Percentiles rank a stretch among this genome's conserved stretches.
Conservation (phyloP, 768 basidiomycete species). For the Boletus tomentosulus region DNA sequence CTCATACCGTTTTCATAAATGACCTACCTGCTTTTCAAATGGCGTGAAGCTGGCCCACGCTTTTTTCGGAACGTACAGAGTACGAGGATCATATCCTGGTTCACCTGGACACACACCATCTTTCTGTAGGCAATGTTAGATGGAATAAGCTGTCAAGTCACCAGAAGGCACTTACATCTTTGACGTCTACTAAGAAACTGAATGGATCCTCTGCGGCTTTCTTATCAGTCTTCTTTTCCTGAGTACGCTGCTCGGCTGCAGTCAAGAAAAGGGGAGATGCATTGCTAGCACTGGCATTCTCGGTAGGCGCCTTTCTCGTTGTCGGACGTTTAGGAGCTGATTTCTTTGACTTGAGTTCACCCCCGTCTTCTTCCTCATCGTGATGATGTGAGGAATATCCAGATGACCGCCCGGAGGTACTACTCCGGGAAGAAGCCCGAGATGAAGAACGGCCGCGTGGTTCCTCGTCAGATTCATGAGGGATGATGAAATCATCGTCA, state of each 20-base stretch:
- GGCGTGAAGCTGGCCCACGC: constrained; percentile 87
- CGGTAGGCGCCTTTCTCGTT: constrained; percentile 27
- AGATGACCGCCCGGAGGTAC: constrained; percentile 32
- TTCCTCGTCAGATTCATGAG: constrained; percentile 61
- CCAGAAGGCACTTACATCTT: constrained; percentile 51
- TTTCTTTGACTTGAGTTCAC: constrained; percentile 35
- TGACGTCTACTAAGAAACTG: constrained; percentile 64
- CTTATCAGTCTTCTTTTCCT: constrained; percentile 79
- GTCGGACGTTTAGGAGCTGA: constrained; percentile 33
- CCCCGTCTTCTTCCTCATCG: constrained; percentile 36
- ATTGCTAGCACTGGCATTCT: constrained; percentile 28
- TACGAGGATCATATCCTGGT: constrained; percentile 86
- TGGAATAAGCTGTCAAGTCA: neutral
- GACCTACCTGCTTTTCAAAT: constrained; percentile 82
- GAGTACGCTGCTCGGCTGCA: constrained; percentile 72
- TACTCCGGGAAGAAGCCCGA: constrained; percentile 43
- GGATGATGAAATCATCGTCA: constrained; percentile 70
- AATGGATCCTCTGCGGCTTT: constrained; percentile 75
- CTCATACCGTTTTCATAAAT: neutral
- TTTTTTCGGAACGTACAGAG: constrained; percentile 70
- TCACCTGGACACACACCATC: constrained; percentile 76
- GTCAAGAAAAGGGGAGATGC: constrained; percentile 59
- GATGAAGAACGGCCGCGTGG: constrained; percentile 46
- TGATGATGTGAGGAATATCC: constrained; percentile 32
- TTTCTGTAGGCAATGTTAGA: constrained; percentile 47